These are phyloP conservation scores for Tetraselmis striata DNA, from an alignment of 139 green algal species.

Conservation along the genomic window DNA sequence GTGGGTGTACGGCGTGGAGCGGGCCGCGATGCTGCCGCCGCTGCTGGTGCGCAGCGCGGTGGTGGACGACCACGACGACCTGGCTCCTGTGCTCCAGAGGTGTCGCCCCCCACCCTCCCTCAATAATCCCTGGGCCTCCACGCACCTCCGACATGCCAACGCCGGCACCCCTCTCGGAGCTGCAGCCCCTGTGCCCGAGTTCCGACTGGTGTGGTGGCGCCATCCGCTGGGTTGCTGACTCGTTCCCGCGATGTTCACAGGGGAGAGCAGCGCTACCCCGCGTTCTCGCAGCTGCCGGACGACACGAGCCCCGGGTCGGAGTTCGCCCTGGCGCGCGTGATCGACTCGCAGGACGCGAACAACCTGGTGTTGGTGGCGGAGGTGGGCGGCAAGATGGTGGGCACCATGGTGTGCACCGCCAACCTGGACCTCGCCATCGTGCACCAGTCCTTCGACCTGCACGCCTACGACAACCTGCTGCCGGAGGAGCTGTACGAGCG, in stretches of 20 bases:
- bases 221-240: no score
- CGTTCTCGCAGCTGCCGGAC: constrained; percentile 36
- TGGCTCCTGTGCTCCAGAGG: constrained; percentile 45
- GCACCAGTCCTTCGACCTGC: constrained; percentile 49
- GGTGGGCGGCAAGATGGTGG: constrained; percentile 35
- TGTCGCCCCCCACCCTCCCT: no score
- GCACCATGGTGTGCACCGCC: constrained; percentile 40
- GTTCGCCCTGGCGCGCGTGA: constrained; percentile 55
- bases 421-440: constrained; percentile 44
- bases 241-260: no score
- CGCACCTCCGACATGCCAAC: no score
- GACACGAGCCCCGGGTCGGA: constrained; percentile 32
- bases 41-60: constrained; percentile 15
- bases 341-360: constrained; percentile 39
- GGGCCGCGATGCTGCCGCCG: not conserved
- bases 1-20: not conserved
- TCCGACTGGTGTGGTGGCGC: no score
- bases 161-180: no score
- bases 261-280: constrained; percentile 15
- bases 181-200: no score
- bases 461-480: constrained; percentile 55
- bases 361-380: constrained; percentile 51
- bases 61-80: constrained; percentile 58
- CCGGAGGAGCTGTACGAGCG: constrained; percentile 37
- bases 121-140: no score